phyloP scores from a whole-genome alignment of 225 moss, liverwort and hornwort species.

The Marchantia polymorpha region DNA sequence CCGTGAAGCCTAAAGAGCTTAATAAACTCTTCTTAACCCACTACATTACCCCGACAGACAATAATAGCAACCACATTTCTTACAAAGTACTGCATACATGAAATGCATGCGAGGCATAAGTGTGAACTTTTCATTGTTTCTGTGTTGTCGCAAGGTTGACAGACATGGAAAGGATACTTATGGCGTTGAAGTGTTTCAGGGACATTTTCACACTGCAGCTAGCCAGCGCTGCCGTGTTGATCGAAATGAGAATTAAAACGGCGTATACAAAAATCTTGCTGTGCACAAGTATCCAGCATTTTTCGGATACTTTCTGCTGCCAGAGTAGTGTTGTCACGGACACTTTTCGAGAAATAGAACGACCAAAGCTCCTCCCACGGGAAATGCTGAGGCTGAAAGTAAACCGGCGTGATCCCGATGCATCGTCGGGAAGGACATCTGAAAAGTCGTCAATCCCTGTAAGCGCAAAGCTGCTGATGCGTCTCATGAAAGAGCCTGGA shows the following conservation, averaged over 20 bases:
- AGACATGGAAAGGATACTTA: too few species aligned
- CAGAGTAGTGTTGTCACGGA: constrained; percentile 38
- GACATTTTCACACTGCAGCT: constrained; percentile 8
- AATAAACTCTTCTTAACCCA: too few species aligned
- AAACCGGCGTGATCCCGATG: background rate
- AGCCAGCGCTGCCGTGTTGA: constrained; percentile 61
- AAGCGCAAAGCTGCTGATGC: constrained; percentile 36
- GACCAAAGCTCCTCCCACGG: constrained; percentile 27
- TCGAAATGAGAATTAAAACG: constrained; percentile 54
- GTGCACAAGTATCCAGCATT: constrained; percentile 45
- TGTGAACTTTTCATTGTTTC: too few species aligned
- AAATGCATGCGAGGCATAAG: too few species aligned
- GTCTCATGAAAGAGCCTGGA: constrained; percentile 26
- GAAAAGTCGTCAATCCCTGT: background rate
- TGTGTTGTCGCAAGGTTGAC: too few species aligned
- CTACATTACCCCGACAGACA: too few species aligned
- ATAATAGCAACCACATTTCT: too few species aligned
- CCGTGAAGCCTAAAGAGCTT: too few species aligned
- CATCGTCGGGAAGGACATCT: background rate
- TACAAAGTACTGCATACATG: too few species aligned
- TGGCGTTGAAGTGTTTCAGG: too few species aligned
- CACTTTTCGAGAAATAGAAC: constrained; percentile 38
- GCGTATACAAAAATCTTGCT: constrained; percentile 53
- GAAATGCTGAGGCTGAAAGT: constrained; percentile 20
- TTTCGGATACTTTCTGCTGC: constrained; percentile 35